Conservation (phyloP, 2,329 filamentous ascomycete genomes). For the Scedosporium minutisporum region DNA sequence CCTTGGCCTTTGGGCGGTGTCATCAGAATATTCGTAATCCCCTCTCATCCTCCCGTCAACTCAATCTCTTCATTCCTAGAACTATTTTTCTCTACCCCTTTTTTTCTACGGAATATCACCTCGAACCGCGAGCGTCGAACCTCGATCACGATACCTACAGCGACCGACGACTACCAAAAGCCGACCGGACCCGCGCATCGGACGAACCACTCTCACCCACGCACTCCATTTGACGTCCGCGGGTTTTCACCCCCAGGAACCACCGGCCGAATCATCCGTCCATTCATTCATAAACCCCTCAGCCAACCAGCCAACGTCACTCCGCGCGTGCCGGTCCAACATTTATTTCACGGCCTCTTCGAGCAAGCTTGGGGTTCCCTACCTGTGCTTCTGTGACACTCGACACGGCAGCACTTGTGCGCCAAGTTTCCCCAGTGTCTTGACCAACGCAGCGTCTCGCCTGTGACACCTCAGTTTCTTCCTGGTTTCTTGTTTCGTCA, state of each 20-base stretch:
- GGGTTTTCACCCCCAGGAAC: no score
- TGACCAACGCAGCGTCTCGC: neutral
- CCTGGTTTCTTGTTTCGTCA: neutral
- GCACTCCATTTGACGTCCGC: no score
- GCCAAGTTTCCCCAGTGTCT: neutral
- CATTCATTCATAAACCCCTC: neutral
- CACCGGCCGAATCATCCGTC: no score
- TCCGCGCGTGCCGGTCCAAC: neutral
- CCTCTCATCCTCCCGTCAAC: neutral
- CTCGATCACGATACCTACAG: neutral
- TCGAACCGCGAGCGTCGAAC: neutral
- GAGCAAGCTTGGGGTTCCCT: neutral
- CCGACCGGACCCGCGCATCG: no score
- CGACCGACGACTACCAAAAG: no score
- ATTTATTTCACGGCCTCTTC: neutral
- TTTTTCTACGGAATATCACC: neutral
- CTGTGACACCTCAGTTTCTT: neutral
- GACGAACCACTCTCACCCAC: no score
- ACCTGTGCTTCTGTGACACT: neutral
- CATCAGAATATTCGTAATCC: neutral
- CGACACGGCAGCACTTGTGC: neutral
- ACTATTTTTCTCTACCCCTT: neutral
- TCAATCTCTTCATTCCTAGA: neutral
- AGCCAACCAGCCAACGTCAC: neutral
- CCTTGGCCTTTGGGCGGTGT: neutral